Evolutionary conservation across 352 stramenopile genomes (phyloP).

Genomic region (Phytopythium sindhum): DNA sequence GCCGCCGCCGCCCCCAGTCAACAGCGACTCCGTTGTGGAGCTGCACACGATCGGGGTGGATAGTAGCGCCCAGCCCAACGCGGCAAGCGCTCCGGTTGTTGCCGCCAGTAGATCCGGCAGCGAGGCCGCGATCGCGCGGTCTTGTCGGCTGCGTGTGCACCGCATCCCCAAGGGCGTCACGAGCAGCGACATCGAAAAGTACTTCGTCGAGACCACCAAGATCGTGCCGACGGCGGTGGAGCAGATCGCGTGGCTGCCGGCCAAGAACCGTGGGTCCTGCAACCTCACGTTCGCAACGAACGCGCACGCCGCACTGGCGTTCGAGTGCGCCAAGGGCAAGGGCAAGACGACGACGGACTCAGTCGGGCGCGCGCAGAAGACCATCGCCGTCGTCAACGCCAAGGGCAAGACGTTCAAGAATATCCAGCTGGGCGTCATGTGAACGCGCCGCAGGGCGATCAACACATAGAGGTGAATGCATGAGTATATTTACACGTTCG

Average conservation of each 20-base stretch:
- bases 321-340: conserved; percentile 45
- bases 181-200: conserved; percentile 65
- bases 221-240: conserved; percentile 69
- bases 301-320: conserved; percentile 64
- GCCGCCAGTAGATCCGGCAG: background rate
- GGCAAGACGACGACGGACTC: conserved; percentile 43
- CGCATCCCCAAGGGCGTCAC: conserved; percentile 65
- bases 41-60: conserved; percentile 18
- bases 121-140: conserved; percentile 45
- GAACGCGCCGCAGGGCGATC: conserved; percentile 11
- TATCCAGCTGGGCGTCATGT: conserved; percentile 43
- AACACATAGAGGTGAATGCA: background rate
- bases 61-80: background rate
- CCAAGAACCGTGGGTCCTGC: conserved; percentile 65
- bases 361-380: conserved; percentile 70
- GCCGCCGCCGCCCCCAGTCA: conserved; percentile 16
- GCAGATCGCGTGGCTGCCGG: conserved; percentile 54
- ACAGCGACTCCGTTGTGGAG: conserved; percentile 31
- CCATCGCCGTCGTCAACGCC: conserved; percentile 50
- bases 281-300: conserved; percentile 66
- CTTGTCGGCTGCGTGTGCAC: conserved; percentile 68
- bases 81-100: background rate
- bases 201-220: conserved; percentile 55
- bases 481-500: conserved; percentile 1
- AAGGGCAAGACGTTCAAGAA: conserved; percentile 72